Evolutionary conservation across 2,329 filamentous ascomycete genomes (phyloP).

Genomic region (Neopestalotiopsis clavispora): DNA sequence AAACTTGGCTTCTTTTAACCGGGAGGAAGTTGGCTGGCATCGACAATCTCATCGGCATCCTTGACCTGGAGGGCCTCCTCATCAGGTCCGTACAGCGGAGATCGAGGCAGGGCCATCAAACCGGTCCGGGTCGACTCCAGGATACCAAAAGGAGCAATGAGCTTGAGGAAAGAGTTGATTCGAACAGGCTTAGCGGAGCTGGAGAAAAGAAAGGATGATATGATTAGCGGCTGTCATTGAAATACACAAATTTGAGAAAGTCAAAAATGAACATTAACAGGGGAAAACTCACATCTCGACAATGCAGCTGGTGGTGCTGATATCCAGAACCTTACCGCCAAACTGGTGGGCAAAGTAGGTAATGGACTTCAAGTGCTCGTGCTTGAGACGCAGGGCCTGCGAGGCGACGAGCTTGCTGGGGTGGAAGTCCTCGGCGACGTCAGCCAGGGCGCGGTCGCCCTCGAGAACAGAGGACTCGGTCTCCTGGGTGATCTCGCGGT

Average conservation of each 20-base stretch:
- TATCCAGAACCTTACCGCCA: constrained; percentile 95
- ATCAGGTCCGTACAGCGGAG: constrained; percentile 80
- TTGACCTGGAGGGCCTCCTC: constrained; percentile 66
- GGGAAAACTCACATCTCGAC: constrained; percentile 80
- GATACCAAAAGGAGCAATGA: constrained; percentile 92
- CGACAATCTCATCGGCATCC: constrained; percentile 93
- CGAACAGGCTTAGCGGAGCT: constrained; percentile 90
- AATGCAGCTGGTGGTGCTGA: constrained; percentile 98
- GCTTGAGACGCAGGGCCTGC: constrained; percentile 93
- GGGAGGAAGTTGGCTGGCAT: constrained; percentile 90
- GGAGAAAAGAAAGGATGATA: constrained; percentile 27
- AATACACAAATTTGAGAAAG: neutral
- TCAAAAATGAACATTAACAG: neutral
- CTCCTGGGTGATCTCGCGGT: constrained; percentile 77
- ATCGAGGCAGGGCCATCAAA: constrained; percentile 94
- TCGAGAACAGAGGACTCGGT: constrained; percentile 49
- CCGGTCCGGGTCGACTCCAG: constrained; percentile 94
- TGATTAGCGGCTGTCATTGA: neutral
- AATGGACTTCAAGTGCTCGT: constrained; percentile 95
- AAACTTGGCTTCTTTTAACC: constrained; percentile 59
- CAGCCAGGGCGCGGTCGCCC: constrained; percentile 48
- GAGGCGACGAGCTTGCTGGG: constrained; percentile 84
- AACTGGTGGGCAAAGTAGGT: constrained; percentile 98
- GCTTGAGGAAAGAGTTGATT: constrained; percentile 97
- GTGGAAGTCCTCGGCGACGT: constrained; percentile 75